phyloP scores from a whole-genome alignment of 1,139 yeast species.

The Taphrina populina region DNA sequence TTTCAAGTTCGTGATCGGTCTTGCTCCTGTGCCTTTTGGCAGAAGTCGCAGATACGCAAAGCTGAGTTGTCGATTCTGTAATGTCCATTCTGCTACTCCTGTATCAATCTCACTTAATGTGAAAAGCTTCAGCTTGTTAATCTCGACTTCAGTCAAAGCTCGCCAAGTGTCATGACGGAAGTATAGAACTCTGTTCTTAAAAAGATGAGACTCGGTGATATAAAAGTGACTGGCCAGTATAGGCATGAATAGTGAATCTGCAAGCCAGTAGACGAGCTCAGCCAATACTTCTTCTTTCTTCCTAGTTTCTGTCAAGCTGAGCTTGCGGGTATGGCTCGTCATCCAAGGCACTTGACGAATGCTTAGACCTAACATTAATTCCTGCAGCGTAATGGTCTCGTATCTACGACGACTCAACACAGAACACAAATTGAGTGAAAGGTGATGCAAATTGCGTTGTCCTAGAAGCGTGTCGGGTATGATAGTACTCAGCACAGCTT shows the following conservation, averaged over 20 bases:
- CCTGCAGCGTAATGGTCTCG: conserved; percentile 44
- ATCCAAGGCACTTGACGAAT: conserved; percentile 54
- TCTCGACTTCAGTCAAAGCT: conserved; percentile 44
- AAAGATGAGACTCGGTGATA: conserved; percentile 58
- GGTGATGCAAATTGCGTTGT: not conserved
- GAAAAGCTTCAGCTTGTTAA: conserved; percentile 37
- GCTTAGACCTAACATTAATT: conserved; percentile 46
- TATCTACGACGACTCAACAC: conserved; percentile 48
- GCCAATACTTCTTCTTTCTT: conserved; percentile 45
- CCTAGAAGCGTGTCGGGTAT: conserved; percentile 3
- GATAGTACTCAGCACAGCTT: conserved; percentile 7
- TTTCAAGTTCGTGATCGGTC: conserved; percentile 42
- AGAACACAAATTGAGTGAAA: conserved; percentile 39
- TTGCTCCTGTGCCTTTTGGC: conserved; percentile 42
- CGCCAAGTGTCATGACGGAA: conserved; percentile 66
- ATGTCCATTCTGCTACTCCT: conserved; percentile 6
- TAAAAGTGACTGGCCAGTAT: conserved; percentile 62
- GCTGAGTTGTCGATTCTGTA: conserved; percentile 36
- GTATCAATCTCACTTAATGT: conserved; percentile 39
- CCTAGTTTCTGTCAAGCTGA: conserved; percentile 38
- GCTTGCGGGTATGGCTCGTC: conserved; percentile 34
- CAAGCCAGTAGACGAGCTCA: conserved; percentile 60
- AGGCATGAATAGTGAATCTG: conserved; percentile 51
- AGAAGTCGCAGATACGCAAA: conserved; percentile 41
- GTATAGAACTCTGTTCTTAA: conserved; percentile 48